Conservation (phyloP, 1,139 yeast genomes). For the Candida tropicalis region DNA sequence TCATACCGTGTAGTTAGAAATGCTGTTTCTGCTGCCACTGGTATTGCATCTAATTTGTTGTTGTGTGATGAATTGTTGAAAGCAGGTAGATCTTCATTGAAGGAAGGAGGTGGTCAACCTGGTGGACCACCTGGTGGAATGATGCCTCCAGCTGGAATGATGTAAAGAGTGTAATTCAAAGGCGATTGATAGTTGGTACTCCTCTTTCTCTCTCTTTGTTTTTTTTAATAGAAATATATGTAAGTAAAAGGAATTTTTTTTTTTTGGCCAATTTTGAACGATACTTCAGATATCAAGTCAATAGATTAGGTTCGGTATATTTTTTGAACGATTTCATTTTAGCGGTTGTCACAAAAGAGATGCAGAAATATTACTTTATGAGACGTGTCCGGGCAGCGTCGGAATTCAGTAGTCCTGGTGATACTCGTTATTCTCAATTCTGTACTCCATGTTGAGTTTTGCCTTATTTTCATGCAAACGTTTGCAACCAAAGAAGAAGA, state of each 20-base stretch:
- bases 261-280: no score
- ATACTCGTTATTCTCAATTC: no score
- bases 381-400: no score
- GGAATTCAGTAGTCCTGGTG: no score
- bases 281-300: no score
- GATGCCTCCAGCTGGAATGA: conserved; percentile 16
- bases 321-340: no score
- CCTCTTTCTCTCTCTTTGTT: neutral
- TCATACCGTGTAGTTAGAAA: conserved; percentile 91
- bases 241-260: neutral
- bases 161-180: conserved; percentile 11
- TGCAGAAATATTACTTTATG: no score
- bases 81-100: conserved; percentile 92
- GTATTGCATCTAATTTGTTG: conserved; percentile 89
- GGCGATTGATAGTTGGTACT: conserved; percentile 6
- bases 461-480: no score
- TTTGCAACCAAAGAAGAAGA: neutral
- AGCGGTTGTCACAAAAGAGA: no score
- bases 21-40: conserved; percentile 89
- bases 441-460: no score
- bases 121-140: conserved; percentile 22
- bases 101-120: conserved; percentile 46
- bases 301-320: no score
- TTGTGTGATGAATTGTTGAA: conserved; percentile 94
- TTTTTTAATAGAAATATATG: no score